Percentiles rank a stretch among this genome's conserved stretches.
phyloP scores from a whole-genome alignment of 495 filamentous ascomycete genomes.

The Annulohypoxylon nitens region DNA sequence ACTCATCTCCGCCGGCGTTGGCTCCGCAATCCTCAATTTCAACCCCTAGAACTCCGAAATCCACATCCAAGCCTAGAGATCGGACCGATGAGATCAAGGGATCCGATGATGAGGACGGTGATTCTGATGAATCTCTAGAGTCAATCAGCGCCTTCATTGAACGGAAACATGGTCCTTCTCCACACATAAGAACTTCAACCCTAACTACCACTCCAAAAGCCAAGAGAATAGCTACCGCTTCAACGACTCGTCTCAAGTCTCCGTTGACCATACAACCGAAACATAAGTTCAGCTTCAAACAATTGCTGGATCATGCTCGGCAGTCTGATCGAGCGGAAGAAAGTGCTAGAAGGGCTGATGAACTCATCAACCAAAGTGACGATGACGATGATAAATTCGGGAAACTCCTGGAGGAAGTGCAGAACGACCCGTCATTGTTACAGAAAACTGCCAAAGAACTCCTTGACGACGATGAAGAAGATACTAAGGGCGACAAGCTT shows the following conservation, averaged over 20 bases:
- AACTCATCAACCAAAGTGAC: constrained; percentile 43
- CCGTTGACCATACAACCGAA: constrained; percentile 64
- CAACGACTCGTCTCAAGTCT: constrained; percentile 52
- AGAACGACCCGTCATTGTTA: constrained; percentile 43
- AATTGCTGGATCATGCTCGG: constrained; percentile 70
- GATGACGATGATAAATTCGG: constrained; percentile 36
- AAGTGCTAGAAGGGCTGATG: constrained; percentile 54
- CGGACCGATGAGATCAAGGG: constrained; percentile 67
- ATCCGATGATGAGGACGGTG: constrained; percentile 77
- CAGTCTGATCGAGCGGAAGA: constrained; percentile 70
- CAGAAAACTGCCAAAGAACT: constrained; percentile 58
- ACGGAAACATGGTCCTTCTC: constrained; percentile 39
- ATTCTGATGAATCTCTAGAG: constrained; percentile 61
- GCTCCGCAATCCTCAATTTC: constrained; percentile 26
- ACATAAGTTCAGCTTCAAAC: constrained; percentile 76
- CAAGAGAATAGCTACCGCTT: constrained; percentile 55
- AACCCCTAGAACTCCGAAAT: constrained; percentile 51
- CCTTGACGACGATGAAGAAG: constrained; percentile 66
- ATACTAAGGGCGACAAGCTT: constrained; percentile 68
- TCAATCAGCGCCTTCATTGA: constrained; percentile 46
- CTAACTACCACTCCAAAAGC: constrained; percentile 53
- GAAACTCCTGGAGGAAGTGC: constrained; percentile 35
- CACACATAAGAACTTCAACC: constrained; percentile 42
- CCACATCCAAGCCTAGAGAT: constrained; percentile 44
- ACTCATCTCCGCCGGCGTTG: constrained; percentile 23